Base-by-base conservation (phyloP, 805 yeast species). In the Candida coleopterorum region DNA sequence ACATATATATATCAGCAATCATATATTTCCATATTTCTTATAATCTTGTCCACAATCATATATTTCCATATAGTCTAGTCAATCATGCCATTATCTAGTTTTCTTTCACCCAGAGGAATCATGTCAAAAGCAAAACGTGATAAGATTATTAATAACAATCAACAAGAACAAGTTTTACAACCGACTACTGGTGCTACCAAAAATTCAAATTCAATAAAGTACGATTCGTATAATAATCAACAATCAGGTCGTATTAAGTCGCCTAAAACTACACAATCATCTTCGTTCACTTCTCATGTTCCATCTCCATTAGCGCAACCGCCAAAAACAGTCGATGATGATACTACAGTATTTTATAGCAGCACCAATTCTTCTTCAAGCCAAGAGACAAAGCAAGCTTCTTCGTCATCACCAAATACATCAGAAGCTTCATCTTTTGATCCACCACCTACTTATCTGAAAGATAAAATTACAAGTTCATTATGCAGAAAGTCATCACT, bases 401-500 rank as follows among this genome's bases (percentile, higher is more conserved):
- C 34, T 5, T 31, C 33, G n/a, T 7, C 25, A 18, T 29, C 17
- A 16, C n/a, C 17, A 6, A 22, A 21, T 10, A 23, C 20, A 6
- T 37, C 39, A 1, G 35, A 31, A 21, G 9, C 32, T 25, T 37
- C 39, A 5, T 32, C 39, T 2, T n/a, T 30, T 25, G 35, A 32
- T 11, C 17, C n/a, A 17, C 22, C 31, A 15, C 18, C 35, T 15
- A 17, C 27, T n/a, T n/a, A n/a, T n/a, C n/a, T n/a, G n/a, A n/a
- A n/a, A n/a, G n/a, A n/a, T n/a, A n/a, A n/a, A n/a, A n/a, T n/a
- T 25, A 16, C 32, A 15, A 26, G 33, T 24, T 34, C 39, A 9
- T 9, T 35, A 10, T 18, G 34, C 9, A 40, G 39, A 15, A 44
- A 29, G 12, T 34, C 53, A 3, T 37, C 50, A 18, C 31, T 54